Evolutionary conservation across 2,329 filamentous ascomycete species (phyloP), one percentile per base, ranked within the genome.

Genomic region (Sordariomycetes sp.): DNA sequence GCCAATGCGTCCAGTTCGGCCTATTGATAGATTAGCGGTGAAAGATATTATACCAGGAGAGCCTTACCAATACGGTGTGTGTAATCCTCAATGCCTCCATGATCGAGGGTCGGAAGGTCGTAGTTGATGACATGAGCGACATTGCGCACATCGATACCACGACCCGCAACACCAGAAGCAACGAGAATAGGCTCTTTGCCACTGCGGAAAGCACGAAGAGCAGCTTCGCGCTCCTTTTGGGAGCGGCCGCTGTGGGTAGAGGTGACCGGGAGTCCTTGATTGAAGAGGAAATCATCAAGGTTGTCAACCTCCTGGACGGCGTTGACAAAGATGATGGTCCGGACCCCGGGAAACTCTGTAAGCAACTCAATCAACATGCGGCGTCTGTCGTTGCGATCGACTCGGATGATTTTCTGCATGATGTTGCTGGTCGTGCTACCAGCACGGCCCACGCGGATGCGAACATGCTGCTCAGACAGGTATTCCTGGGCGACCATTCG

Each of bases 41-140:
- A 39, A 47, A 27, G 15, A 19, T 5, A 24, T 35, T 12, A 16
- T 12, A 23, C 11, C 18, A 23, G 8, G n/a, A 34, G 27, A 18
- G 26, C 34, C 69, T 59, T 75, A 86, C 83, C 92, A 52, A 96
- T 96, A 10, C 92, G 86, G 52, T 98, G 92, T 18, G 83, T 79
- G 47, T 96, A 98, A 54, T 96, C 92, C 32, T 85, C 79, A 36
- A 95, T 94, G 3, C 88, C 90, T n/a, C 86, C 87, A 46, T 90
- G 72, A 1, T 76, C 65, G 28, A 68, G 60, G 5, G 69, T 77
- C 0, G 90, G 90, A 2, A 96, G 65, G 40, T 96, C 88, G 46
- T 79, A 96, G 61, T 98, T 96, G 69, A 98, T 81, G 39, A 98
- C 83, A 43, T 94, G 86, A 64, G 80, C 77, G 6, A 96, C 81